These are phyloP conservation scores for Hypoxylon fragiforme DNA, from an alignment of 495 filamentous ascomycete genomes.

Conservation along the genomic window DNA sequence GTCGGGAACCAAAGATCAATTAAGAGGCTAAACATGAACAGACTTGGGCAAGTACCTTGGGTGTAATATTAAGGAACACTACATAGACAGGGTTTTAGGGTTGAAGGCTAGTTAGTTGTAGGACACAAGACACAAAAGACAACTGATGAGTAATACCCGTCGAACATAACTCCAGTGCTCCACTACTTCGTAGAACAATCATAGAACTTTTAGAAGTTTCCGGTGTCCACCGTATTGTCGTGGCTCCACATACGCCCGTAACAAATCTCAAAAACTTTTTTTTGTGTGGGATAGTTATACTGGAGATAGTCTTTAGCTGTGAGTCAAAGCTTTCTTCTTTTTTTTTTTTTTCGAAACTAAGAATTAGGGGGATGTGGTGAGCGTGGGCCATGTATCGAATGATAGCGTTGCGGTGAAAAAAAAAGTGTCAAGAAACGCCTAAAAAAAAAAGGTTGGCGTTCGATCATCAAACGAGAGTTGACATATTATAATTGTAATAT, in stretches of 20 bases:
- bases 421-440: background rate
- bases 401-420: slow-evolving; percentile 28
- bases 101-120: background rate
- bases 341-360: background rate
- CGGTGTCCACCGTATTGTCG: slow-evolving; percentile 29
- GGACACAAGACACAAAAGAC: background rate
- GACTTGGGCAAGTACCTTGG: too few species aligned
- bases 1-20: too few species aligned
- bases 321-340: slow-evolving; percentile 25
- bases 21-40: too few species aligned
- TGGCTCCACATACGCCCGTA: slow-evolving; percentile 26
- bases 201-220: slow-evolving; percentile 29
- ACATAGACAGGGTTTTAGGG: background rate
- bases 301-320: slow-evolving; percentile 29
- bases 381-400: slow-evolving; percentile 23
- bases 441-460: slow-evolving; percentile 12
- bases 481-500: too few species aligned
- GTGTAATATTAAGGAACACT: too few species aligned
- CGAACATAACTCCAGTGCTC: background rate
- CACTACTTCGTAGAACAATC: slow-evolving; percentile 28
- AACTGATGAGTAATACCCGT: slow-evolving; percentile 12
- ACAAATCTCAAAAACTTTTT: slow-evolving; percentile 27
- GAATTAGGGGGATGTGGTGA: slow-evolving; percentile 25
- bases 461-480: slow-evolving; percentile 10
- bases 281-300: slow-evolving; percentile 25